Evolutionary conservation across 192 early-diverging fungal species (phyloP).

Genomic region (Coemansia sp.): DNA sequence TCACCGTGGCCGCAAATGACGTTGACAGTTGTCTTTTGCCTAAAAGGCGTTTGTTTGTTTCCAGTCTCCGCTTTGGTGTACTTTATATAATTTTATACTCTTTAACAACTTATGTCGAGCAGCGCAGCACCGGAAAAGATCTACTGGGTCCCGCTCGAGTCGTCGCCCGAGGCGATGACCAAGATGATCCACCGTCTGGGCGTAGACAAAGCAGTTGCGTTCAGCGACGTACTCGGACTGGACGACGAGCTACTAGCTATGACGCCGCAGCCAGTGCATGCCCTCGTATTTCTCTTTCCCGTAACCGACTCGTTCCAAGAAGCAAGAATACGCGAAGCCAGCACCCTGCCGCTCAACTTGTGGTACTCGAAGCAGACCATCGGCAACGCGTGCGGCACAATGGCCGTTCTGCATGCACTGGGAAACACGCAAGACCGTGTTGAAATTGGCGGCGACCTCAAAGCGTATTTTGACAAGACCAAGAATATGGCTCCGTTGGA

Average conservation of each 20-base stretch:
- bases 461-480: slow-evolving; percentile 65
- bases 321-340: slow-evolving; percentile 55
- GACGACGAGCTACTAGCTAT: slow-evolving; percentile 80
- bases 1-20: too few relatives aligned
- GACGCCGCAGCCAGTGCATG: slow-evolving; percentile 78
- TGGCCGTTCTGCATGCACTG: slow-evolving; percentile 87
- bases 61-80: background rate
- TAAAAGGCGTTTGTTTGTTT: too few relatives aligned
- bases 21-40: too few relatives aligned
- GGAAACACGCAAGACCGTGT: slow-evolving; percentile 66
- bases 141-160: slow-evolving; percentile 85
- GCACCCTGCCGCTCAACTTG: slow-evolving; percentile 43
- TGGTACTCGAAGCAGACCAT: slow-evolving; percentile 88
- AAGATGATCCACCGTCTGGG: slow-evolving; percentile 72
- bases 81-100: background rate
- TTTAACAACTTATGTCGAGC: background rate
- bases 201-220: slow-evolving; percentile 61
- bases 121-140: slow-evolving; percentile 21
- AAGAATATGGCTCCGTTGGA: slow-evolving; percentile 65
- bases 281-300: slow-evolving; percentile 89
- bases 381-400: slow-evolving; percentile 91
- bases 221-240: slow-evolving; percentile 80
- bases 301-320: slow-evolving; percentile 64
- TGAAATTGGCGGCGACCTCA: slow-evolving; percentile 55
- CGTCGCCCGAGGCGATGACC: slow-evolving; percentile 75